Evolutionary conservation across 352 stramenopile species (phyloP).

Genomic region (Blastocystis hominis): DNA sequence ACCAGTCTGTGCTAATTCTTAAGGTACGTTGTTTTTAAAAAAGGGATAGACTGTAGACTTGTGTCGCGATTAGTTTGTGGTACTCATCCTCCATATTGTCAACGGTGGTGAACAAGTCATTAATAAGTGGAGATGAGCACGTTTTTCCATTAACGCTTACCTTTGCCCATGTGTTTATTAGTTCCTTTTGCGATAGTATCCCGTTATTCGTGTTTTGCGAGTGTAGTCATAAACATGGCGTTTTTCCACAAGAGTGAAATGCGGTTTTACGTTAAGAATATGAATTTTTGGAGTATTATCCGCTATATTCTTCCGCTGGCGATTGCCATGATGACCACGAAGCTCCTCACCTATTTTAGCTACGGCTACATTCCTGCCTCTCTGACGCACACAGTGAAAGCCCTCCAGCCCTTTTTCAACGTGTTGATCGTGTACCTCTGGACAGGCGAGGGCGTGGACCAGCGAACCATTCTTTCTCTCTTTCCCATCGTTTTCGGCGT

Average conservation of each 20-base stretch:
- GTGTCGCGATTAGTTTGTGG: not conserved
- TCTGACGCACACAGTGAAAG: conserved; percentile 52
- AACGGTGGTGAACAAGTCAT: conserved; percentile 13
- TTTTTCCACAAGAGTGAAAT: conserved; percentile 34
- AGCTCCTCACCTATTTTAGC: conserved; percentile 17
- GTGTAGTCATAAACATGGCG: not conserved
- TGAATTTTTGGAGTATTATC: not conserved
- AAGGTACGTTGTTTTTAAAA: not conserved
- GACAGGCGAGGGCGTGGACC: not conserved
- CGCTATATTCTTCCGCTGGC: conserved; percentile 25
- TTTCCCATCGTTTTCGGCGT: conserved; percentile 47
- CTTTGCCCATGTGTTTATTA: conserved; percentile 55
- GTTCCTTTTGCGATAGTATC: conserved; percentile 39
- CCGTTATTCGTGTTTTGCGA: not conserved
- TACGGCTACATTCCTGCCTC: conserved; percentile 44
- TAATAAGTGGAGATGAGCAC: not conserved
- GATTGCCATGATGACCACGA: conserved; percentile 4
- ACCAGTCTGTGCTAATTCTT: not conserved
- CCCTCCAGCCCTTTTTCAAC: conserved; percentile 54
- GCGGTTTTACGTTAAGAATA: not conserved
- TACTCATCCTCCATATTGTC: conserved; percentile 25
- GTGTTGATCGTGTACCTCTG: conserved; percentile 55
- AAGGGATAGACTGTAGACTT: not conserved
- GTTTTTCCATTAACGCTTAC: conserved; percentile 36
- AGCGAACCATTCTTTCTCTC: not conserved